Evolutionary conservation across 331 rosid species (phyloP).

Genomic region (Acacia concinna): DNA sequence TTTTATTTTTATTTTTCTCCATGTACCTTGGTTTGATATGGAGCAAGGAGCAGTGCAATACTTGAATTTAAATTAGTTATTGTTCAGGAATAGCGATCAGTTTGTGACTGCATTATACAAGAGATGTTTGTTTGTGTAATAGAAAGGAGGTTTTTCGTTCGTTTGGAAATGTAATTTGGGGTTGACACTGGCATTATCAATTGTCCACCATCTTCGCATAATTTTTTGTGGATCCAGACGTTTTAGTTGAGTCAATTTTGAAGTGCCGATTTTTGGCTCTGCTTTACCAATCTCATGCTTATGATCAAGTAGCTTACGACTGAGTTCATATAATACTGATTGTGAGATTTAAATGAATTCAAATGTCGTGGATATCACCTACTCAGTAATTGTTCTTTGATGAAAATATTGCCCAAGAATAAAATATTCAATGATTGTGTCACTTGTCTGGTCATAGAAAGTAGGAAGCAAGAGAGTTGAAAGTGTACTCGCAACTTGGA

Average conservation of each 20-base stretch:
- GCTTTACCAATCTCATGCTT: background rate
- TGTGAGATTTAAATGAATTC: background rate
- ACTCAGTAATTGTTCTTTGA: too few species aligned
- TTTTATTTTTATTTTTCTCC: background rate
- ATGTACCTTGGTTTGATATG: conserved; percentile 20
- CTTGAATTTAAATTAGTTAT: conserved; percentile 32
- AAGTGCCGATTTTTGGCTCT: conserved; percentile 2
- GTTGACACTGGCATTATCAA: conserved; percentile 25
- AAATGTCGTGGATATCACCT: background rate
- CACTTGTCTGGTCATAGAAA: background rate
- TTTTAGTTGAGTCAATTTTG: conserved; percentile 32
- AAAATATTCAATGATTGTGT: background rate
- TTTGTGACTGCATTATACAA: conserved; percentile 33
- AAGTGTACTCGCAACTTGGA: too few species aligned
- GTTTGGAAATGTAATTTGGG: conserved; percentile 46
- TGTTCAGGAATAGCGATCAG: conserved; percentile 21
- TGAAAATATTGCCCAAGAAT: background rate
- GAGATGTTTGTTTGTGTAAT: conserved; percentile 45
- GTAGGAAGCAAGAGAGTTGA: background rate
- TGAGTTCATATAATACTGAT: background rate
- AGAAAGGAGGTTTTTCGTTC: conserved; percentile 50
- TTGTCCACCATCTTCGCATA: conserved; percentile 23
- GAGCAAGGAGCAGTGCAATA: conserved; percentile 40
- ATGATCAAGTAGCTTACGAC: background rate
- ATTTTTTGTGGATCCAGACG: conserved; percentile 4